Evolutionary conservation across 2,329 filamentous ascomycete genomes (phyloP).

Genomic region (Cladosporium sp.): DNA sequence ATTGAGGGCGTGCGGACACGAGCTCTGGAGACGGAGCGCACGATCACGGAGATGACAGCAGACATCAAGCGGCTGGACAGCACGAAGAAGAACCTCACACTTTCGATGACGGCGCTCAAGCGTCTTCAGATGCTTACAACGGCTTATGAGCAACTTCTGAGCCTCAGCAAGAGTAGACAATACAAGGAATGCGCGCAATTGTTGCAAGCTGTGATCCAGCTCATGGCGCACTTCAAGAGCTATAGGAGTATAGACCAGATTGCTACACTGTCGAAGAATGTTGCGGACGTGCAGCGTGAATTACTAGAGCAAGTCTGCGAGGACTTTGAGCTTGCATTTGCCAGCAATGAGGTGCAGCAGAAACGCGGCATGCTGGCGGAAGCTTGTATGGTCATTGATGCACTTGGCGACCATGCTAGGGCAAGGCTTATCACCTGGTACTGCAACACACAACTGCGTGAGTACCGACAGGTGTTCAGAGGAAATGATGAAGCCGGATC

Average conservation of each 20-base stretch:
- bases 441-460: constrained; percentile 91
- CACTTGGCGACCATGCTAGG: constrained; percentile 83
- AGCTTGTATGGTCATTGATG: constrained; percentile 91
- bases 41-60: constrained; percentile 97
- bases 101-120: constrained; percentile 97
- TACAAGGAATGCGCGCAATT: constrained; percentile 94
- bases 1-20: constrained; percentile 90
- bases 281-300: constrained; percentile 89
- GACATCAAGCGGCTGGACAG: constrained; percentile 97
- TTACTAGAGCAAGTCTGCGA: constrained; percentile 97
- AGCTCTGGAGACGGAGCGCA: constrained; percentile 87
- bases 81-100: constrained; percentile 92
- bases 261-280: constrained; percentile 85
- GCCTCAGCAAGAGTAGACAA: constrained; percentile 79
- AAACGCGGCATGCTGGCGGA: constrained; percentile 75
- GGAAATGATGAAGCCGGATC: constrained; percentile 96
- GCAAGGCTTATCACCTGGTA: constrained; percentile 90
- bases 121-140: constrained; percentile 97
- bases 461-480: constrained; percentile 93
- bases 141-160: constrained; percentile 93
- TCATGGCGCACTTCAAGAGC: constrained; percentile 98
- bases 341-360: constrained; percentile 76
- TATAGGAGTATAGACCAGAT: constrained; percentile 98
- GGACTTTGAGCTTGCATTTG: constrained; percentile 94
- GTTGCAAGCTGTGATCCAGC: constrained; percentile 90